Evolutionary conservation across 2,329 filamentous ascomycete species (phyloP).

Genomic region (Tolypocladium capitatum): DNA sequence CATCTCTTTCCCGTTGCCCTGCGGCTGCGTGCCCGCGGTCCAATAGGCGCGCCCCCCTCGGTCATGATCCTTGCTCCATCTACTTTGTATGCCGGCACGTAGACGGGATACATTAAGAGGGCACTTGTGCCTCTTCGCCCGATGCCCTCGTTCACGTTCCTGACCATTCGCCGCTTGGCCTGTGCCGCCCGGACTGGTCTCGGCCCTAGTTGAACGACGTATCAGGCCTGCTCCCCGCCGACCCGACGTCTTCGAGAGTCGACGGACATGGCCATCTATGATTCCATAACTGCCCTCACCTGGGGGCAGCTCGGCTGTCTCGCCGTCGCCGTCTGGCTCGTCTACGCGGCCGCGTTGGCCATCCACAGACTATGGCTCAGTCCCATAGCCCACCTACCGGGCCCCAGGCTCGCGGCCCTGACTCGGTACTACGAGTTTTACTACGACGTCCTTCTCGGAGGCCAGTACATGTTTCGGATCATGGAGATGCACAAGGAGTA

Average conservation of each 20-base stretch:
- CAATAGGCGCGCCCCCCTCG: neutral
- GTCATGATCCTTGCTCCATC: neutral
- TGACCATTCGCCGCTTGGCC: neutral
- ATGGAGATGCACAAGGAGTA: conserved; percentile 27
- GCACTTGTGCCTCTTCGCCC: neutral
- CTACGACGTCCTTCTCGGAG: conserved; percentile 27
- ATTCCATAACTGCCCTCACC: conserved; percentile 9
- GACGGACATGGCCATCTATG: conserved; percentile 6
- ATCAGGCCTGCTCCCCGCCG: neutral
- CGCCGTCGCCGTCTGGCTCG: conserved; percentile 12
- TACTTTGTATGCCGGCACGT: too few relatives aligned
- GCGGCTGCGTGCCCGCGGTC: neutral
- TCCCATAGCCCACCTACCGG: conserved; percentile 24
- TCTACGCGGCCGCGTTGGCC: conserved; percentile 15
- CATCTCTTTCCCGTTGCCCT: neutral
- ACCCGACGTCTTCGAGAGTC: neutral
- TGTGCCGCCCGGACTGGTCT: neutral
- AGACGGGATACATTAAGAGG: neutral
- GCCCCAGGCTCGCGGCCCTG: conserved; percentile 24
- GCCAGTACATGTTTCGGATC: conserved; percentile 28
- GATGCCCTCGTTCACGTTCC: neutral
- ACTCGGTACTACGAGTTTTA: conserved; percentile 28
- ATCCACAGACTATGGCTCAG: conserved; percentile 22
- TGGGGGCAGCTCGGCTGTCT: conserved; percentile 14
- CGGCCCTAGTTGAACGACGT: neutral